These are phyloP conservation scores for Alnus glutinosa DNA, from an alignment of 306 rosid species.

Conservation along the genomic window DNA sequence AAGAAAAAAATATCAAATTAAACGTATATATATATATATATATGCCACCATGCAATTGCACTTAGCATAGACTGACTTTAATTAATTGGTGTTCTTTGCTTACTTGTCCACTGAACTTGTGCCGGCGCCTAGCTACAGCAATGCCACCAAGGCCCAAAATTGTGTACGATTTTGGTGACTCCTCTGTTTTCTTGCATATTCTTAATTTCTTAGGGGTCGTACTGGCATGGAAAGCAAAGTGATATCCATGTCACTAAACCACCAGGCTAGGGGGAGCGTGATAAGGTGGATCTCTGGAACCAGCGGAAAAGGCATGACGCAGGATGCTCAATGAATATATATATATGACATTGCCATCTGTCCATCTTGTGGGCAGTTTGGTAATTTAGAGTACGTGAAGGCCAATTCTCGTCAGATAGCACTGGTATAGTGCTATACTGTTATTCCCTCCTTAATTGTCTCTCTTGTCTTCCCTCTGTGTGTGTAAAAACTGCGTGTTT, in stretches of 20 bases:
- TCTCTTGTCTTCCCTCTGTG: slow-evolving; percentile 9
- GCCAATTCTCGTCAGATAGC: not conserved
- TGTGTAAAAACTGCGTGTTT: slow-evolving; percentile 16
- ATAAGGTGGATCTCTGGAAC: slow-evolving; percentile 9
- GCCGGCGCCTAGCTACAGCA: not conserved
- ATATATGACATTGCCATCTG: slow-evolving; percentile 4
- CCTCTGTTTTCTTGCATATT: not conserved
- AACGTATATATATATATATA: no score
- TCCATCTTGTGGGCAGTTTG: slow-evolving; percentile 5
- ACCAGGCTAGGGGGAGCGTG: slow-evolving; percentile 29
- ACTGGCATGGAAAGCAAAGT: slow-evolving; percentile 37
- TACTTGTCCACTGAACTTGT: slow-evolving; percentile 35
- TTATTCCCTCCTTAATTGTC: not conserved
- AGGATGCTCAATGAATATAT: no score
- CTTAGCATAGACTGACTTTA: slow-evolving; percentile 12
- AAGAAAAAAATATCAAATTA: no score
- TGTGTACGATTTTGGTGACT: slow-evolving; percentile 7
- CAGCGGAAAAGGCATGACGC: not conserved
- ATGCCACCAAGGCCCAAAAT: no score
- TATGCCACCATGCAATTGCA: slow-evolving; percentile 22
- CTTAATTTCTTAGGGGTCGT: slow-evolving; percentile 4
- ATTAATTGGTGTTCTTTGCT: slow-evolving; percentile 27
- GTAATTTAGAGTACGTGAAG: not conserved
- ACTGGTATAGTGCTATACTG: slow-evolving; percentile 25
- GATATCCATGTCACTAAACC: slow-evolving; percentile 65